Evolutionary conservation across 441 rosid genomes (phyloP).

Genomic region (Aleurites moluccanus): DNA sequence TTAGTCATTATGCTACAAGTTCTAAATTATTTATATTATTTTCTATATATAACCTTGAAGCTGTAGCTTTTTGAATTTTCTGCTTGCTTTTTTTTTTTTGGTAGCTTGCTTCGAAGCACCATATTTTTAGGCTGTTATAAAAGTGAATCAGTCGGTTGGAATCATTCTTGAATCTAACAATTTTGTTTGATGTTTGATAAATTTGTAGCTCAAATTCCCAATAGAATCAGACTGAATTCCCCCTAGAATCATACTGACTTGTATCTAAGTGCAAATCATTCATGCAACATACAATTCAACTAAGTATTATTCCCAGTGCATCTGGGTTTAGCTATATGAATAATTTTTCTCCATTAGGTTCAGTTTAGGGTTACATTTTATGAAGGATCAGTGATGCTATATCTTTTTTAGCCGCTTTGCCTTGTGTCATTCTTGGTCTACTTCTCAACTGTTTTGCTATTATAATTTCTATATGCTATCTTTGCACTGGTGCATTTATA

Average conservation of each 20-base stretch:
- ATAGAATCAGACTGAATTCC: too few species aligned
- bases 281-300: neutral
- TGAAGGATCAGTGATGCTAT: neutral
- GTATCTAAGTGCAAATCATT: neutral
- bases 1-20: neutral
- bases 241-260: neutral
- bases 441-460: neutral
- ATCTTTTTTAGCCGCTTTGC: neutral
- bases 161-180: neutral
- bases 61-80: neutral
- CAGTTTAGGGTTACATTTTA: neutral
- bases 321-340: neutral
- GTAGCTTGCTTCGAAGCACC: neutral
- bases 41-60: neutral
- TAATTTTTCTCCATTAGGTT: neutral
- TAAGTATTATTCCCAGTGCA: neutral
- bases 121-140: neutral
- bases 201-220: neutral
- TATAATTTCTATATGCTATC: neutral
- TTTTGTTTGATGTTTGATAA: neutral
- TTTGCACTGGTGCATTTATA: neutral
- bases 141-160: neutral
- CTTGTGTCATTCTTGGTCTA: neutral
- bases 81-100: neutral
- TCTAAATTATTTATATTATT: neutral